Conservation (phyloP, 2,329 filamentous ascomycete genomes). For the Ciborinia camelliae region DNA sequence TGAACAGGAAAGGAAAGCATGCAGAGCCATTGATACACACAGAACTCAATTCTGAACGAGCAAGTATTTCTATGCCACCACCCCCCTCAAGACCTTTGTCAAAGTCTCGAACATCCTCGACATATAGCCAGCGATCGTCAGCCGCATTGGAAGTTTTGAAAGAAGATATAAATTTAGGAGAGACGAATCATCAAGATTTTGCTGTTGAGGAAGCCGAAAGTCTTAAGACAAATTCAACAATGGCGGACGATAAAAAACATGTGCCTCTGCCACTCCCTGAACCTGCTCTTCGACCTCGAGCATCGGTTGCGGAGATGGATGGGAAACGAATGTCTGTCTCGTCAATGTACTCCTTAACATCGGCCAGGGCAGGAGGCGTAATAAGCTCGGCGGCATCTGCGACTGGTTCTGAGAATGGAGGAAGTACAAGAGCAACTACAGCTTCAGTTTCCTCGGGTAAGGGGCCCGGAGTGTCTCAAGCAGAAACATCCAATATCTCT, state of each 20-base stretch:
- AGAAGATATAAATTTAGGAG: conserved; percentile 28
- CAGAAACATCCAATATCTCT: conserved; percentile 51
- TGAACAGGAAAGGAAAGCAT: conserved; percentile 53
- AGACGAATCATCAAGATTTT: conserved; percentile 40
- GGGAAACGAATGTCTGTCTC: conserved; percentile 69
- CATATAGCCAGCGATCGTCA: conserved; percentile 39
- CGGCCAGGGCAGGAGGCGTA: conserved; percentile 47
- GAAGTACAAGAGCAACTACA: conserved; percentile 27
- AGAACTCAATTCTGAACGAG: conserved; percentile 54
- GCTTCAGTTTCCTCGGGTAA: conserved; percentile 28
- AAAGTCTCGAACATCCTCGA: conserved; percentile 37
- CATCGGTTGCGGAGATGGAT: conserved; percentile 51
- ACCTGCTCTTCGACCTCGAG: conserved; percentile 44
- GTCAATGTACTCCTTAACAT: conserved; percentile 68
- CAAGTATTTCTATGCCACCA: conserved; percentile 63
- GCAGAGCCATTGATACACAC: conserved; percentile 56
- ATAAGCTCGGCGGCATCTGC: conserved; percentile 51
- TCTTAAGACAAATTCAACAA: conserved; percentile 44
- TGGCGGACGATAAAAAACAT: conserved; percentile 29
- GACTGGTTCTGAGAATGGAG: conserved; percentile 49
- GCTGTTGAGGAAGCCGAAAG: conserved; percentile 50
- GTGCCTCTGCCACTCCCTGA: conserved; percentile 45
- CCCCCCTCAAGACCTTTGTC: conserved; percentile 45
- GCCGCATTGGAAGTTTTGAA: conserved; percentile 41
- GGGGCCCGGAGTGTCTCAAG: conserved; percentile 39